Conservation (phyloP, 345 rosid species). For the Populus nigra region DNA sequence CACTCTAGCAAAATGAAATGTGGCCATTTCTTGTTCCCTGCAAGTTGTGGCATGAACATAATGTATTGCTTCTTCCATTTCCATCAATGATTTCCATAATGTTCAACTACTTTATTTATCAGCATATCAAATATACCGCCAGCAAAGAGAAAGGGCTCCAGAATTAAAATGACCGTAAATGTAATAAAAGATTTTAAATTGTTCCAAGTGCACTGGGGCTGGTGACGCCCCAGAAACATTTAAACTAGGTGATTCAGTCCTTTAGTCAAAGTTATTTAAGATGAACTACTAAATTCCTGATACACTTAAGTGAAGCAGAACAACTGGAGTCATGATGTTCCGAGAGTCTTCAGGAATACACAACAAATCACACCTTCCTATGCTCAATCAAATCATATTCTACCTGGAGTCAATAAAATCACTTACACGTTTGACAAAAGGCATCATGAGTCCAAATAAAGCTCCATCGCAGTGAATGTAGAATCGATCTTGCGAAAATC, state of each 20-base stretch:
- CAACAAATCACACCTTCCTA: not conserved
- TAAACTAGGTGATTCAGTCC: not conserved
- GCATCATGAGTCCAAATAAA: conserved; percentile 97
- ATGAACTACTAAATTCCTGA: not conserved
- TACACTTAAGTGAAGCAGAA: not conserved
- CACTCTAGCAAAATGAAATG: not conserved
- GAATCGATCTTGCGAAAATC: conserved; percentile 68
- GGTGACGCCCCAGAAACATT: not conserved
- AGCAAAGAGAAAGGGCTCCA: not conserved
- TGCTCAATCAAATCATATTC: not conserved
- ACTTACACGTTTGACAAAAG: conserved; percentile 86
- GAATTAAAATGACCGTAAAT: not conserved
- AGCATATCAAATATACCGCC: not conserved
- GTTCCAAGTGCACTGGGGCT: not conserved
- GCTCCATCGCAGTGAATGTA: conserved; percentile 99
- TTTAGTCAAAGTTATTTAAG: not conserved
- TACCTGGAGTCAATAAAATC: not conserved
- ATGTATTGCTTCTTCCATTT: not conserved
- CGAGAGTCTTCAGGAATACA: not conserved
- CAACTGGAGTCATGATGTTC: not conserved
- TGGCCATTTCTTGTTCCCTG: not conserved
- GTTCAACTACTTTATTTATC: not conserved
- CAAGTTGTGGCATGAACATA: not conserved
- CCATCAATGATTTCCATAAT: not conserved
- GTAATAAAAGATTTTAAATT: not conserved